phyloP scores from a whole-genome alignment of 2,329 filamentous ascomycete genomes.

The Penicillium expansum region DNA sequence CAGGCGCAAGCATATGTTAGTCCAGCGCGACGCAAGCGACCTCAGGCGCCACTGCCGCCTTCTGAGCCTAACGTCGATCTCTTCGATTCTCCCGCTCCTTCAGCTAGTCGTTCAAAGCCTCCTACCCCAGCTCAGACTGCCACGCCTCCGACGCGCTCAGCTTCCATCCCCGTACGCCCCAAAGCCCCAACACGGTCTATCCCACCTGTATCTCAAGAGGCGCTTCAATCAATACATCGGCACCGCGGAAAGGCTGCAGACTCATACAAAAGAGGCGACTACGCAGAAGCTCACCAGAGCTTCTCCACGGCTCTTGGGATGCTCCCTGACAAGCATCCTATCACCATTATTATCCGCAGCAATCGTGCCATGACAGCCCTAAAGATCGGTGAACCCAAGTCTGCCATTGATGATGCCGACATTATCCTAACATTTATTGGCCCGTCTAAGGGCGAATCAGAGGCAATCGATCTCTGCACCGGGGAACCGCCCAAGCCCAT shows the following conservation, averaged over 20 bases:
- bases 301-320: conserved; percentile 75
- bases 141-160: conserved; percentile 43
- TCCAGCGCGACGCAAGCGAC: conserved; percentile 71
- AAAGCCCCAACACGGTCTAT: conserved; percentile 50
- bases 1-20: conserved; percentile 82
- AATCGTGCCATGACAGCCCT: conserved; percentile 87
- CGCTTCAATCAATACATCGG: conserved; percentile 71
- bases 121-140: conserved; percentile 38
- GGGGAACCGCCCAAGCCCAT: conserved; percentile 74
- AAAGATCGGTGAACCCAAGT: conserved; percentile 88
- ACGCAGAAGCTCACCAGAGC: conserved; percentile 75
- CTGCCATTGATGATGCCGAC: conserved; percentile 81
- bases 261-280: conserved; percentile 93
- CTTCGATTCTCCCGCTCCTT: conserved; percentile 51
- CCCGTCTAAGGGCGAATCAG: conserved; percentile 70
- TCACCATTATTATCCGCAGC: conserved; percentile 83
- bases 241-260: conserved; percentile 78
- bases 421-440: conserved; percentile 77
- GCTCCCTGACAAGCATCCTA: conserved; percentile 74
- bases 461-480: conserved; percentile 68
- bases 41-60: conserved; percentile 46
- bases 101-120: conserved; percentile 32
- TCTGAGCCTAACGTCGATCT: conserved; percentile 59
- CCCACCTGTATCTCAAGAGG: conserved; percentile 66
- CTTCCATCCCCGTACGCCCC: conserved; percentile 47